phyloP scores from a whole-genome alignment of 441 rosid genomes.

The Francoa sonchifolia region DNA sequence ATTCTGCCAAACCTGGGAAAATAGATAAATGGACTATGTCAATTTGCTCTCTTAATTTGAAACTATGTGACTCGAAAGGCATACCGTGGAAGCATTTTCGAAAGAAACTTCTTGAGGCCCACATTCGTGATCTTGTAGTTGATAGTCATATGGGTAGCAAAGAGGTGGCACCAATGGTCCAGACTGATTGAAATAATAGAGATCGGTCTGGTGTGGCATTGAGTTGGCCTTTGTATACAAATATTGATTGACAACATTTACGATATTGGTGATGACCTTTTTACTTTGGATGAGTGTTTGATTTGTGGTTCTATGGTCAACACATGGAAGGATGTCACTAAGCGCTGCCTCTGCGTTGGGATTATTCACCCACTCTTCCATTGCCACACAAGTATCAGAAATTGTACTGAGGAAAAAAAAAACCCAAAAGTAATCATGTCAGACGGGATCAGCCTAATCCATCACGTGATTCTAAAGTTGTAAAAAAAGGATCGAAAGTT shows the following conservation, averaged over 20 bases:
- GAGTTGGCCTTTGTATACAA: slow-evolving; percentile 65
- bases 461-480: no score
- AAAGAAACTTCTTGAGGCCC: slow-evolving; percentile 52
- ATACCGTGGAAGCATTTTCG: slow-evolving; percentile 69
- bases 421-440: background rate
- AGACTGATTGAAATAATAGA: slow-evolving; percentile 59
- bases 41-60: no score
- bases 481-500: no score
- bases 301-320: slow-evolving; percentile 73
- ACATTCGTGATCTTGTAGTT: slow-evolving; percentile 52
- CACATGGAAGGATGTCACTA: slow-evolving; percentile 83
- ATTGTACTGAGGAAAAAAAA: slow-evolving; percentile 38
- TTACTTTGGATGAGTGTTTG: slow-evolving; percentile 71
- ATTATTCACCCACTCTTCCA: slow-evolving; percentile 88
- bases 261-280: slow-evolving; percentile 71
- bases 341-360: slow-evolving; percentile 90
- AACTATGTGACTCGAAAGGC: no score
- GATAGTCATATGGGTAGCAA: slow-evolving; percentile 65
- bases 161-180: slow-evolving; percentile 88
- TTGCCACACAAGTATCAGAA: slow-evolving; percentile 78
- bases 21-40: background rate
- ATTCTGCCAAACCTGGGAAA: slow-evolving; percentile 64
- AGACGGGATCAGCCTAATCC: background rate
- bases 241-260: slow-evolving; percentile 62
- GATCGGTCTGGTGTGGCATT: slow-evolving; percentile 42